A percentile compares a stretch with the other conserved stretches of the same genome.
Conservation (phyloP, 2,329 filamentous ascomycete genomes). For the Xylaria sp. region DNA sequence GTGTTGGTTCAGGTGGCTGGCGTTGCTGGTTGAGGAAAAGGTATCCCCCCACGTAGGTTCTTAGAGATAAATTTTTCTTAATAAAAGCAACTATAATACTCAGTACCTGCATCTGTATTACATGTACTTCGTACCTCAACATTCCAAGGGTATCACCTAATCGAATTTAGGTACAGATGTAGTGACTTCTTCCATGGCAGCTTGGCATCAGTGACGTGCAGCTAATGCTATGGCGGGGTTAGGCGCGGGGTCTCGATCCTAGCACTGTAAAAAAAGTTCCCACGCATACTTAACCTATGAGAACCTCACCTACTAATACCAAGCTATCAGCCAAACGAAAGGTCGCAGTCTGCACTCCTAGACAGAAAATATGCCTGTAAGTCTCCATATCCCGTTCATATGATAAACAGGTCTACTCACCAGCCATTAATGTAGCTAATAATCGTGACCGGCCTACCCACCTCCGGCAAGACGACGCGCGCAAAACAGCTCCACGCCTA, state of each 20-base stretch:
- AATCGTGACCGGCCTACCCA: constrained; percentile 67
- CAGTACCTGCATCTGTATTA: no score
- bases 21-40: no score
- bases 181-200: no score
- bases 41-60: no score
- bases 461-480: constrained; percentile 69
- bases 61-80: no score
- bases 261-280: background rate
- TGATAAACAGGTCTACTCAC: background rate
- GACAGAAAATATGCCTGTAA: constrained; percentile 8
- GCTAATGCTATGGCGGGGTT: background rate
- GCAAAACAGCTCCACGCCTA: constrained; percentile 67
- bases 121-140: no score
- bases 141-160: no score
- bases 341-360: background rate
- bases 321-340: background rate
- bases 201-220: background rate
- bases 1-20: no score
- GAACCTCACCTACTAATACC: background rate
- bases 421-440: constrained; percentile 54
- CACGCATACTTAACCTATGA: no score
- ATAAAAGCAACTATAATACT: no score
- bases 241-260: background rate
- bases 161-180: no score
- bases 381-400: background rate